Conservation (phyloP, 805 yeast genomes). For the Tetrapisispora fleetii region DNA sequence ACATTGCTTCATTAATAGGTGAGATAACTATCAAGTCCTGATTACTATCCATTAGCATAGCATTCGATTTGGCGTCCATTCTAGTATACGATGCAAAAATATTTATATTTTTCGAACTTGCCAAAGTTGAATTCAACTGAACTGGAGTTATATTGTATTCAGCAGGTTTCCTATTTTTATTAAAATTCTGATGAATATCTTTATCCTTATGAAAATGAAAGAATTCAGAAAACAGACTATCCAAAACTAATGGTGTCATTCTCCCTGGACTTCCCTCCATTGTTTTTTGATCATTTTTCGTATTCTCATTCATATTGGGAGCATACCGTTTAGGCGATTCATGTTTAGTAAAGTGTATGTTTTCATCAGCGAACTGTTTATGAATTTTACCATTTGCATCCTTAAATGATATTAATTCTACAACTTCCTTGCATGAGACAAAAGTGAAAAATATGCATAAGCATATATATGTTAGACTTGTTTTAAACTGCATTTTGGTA, state of each 20-base stretch:
- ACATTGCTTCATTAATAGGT: constrained; percentile 57
- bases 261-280: background rate
- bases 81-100: constrained; percentile 65
- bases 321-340: background rate
- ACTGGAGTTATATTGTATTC: background rate
- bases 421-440: background rate
- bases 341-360: background rate
- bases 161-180: background rate
- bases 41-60: constrained; percentile 37
- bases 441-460: no score
- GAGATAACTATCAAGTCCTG: constrained; percentile 50
- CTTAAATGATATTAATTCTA: background rate
- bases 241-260: background rate
- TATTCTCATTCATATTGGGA: background rate
- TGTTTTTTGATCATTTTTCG: background rate
- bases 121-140: constrained; percentile 23
- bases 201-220: background rate
- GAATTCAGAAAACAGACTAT: background rate
- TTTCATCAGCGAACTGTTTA: background rate
- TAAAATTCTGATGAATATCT: background rate
- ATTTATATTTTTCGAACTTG: constrained; percentile 35
- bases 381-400: background rate
- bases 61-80: constrained; percentile 42
- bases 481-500: background rate
- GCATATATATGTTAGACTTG: background rate